These are phyloP conservation scores for Daldinia sp. DNA, from an alignment of 2,329 filamentous ascomycete species.

Conservation along the genomic window DNA sequence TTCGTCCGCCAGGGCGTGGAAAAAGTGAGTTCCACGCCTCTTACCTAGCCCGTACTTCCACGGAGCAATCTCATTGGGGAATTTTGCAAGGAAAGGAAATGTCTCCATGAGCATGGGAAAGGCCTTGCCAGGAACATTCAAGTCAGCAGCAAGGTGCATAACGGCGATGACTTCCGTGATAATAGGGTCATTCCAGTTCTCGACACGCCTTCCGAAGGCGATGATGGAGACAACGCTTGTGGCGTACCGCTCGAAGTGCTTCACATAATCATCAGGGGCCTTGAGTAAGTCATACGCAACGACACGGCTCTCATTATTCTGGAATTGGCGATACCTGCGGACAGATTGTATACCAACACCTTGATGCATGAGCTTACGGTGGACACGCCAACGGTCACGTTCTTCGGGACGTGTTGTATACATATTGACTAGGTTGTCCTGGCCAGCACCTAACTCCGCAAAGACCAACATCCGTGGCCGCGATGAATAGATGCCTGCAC, in stretches of 20 bases:
- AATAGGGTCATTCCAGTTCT: slow-evolving; percentile 64
- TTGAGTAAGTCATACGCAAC: slow-evolving; percentile 64
- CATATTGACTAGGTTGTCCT: slow-evolving; percentile 60
- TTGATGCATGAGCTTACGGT: slow-evolving; percentile 64
- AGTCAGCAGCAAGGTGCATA: slow-evolving; percentile 68
- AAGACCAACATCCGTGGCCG: slow-evolving; percentile 63
- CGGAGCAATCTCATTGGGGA: slow-evolving; percentile 62
- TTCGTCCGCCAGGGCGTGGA: slow-evolving; percentile 65
- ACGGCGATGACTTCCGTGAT: slow-evolving; percentile 70
- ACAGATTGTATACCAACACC: slow-evolving; percentile 68
- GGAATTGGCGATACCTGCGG: slow-evolving; percentile 63
- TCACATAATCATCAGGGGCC: slow-evolving; percentile 61
- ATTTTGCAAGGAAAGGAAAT: slow-evolving; percentile 61
- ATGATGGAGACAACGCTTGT: slow-evolving; percentile 68
- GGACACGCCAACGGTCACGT: slow-evolving; percentile 59
- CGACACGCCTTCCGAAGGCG: slow-evolving; percentile 66
- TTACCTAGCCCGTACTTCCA: slow-evolving; percentile 64
- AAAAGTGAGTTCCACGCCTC: slow-evolving; percentile 63
- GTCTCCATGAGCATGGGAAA: slow-evolving; percentile 70
- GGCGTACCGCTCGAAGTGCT: slow-evolving; percentile 65
- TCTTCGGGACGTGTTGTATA: slow-evolving; percentile 55
- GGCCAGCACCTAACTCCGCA: slow-evolving; percentile 60
- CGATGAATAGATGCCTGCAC: slow-evolving; percentile 63
- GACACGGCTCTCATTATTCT: slow-evolving; percentile 69
- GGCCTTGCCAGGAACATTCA: slow-evolving; percentile 65